A percentile compares a stretch with the other conserved stretches of the same genome.
phyloP scores from a whole-genome alignment of 176 grass and related monocot genomes.

The Bothriochloa decipiens region DNA sequence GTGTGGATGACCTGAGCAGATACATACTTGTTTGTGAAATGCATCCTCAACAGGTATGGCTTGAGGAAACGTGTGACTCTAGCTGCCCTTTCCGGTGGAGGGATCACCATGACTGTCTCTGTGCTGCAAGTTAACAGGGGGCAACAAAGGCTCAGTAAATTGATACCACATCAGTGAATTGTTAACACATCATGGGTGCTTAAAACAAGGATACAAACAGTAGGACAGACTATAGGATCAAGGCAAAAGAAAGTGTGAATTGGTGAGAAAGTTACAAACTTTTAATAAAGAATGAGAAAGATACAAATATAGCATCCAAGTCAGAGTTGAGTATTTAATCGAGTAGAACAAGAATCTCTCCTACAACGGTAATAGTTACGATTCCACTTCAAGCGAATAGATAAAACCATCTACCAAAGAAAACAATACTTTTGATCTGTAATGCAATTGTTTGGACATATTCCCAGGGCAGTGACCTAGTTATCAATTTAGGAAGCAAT shows the following conservation, averaged over 20 bases:
- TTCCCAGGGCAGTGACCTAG: too few species aligned
- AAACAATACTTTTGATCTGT: too few species aligned
- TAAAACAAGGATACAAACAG: not conserved
- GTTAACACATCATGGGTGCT: not conserved
- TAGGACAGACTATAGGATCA: not conserved
- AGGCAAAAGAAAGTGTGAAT: not conserved
- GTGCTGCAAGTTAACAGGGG: slow-evolving; percentile 6
- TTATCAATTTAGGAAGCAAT: too few species aligned
- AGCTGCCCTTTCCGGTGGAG: slow-evolving; percentile 63
- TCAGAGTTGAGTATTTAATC: too few species aligned
- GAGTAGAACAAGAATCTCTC: too few species aligned
- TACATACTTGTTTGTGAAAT: slow-evolving; percentile 81
- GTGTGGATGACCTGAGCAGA: slow-evolving; percentile 70
- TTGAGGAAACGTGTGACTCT: slow-evolving; percentile 49
- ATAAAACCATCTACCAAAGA: too few species aligned
- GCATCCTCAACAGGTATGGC: slow-evolving; percentile 71
- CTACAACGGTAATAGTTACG: too few species aligned
- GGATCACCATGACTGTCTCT: slow-evolving; percentile 60
- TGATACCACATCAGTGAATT: not conserved
- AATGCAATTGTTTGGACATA: too few species aligned
- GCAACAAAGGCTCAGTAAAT: not conserved
- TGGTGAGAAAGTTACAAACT: not conserved
- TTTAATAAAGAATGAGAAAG: too few species aligned
- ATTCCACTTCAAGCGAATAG: too few species aligned
- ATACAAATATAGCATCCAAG: too few species aligned